Evolutionary conservation across 306 rosid genomes (phyloP).

Genomic region (Dalbergia oliveri): DNA sequence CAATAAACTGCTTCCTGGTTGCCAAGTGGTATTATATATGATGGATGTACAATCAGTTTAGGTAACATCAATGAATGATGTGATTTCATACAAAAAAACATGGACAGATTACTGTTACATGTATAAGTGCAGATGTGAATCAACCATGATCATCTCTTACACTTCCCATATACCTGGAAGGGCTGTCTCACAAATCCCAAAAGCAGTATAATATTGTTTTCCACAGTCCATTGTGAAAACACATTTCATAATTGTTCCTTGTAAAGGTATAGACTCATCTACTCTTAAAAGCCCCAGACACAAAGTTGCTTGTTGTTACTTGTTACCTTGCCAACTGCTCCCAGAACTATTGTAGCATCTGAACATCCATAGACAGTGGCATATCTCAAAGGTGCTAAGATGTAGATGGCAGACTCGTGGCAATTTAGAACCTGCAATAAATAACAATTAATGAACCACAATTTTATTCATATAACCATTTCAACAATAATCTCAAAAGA

Average conservation of each 20-base stretch:
- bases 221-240: slow-evolving; percentile 20
- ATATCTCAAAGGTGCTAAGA: slow-evolving; percentile 90
- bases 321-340: slow-evolving; percentile 99
- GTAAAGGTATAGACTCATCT: slow-evolving; percentile 12
- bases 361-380: slow-evolving; percentile 97
- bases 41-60: slow-evolving; percentile 15
- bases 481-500: slow-evolving; percentile 24
- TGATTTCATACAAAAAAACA: slow-evolving; percentile 1
- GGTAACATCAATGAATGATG: slow-evolving; percentile 6
- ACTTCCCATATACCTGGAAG: slow-evolving; percentile 15
- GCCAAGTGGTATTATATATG: neutral
- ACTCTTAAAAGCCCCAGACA: slow-evolving; percentile 37
- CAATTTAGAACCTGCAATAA: slow-evolving; percentile 87
- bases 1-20: slow-evolving; percentile 25
- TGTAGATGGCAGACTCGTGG: slow-evolving; percentile 81
- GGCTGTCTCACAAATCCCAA: slow-evolving; percentile 5
- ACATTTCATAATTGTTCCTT: slow-evolving; percentile 34
- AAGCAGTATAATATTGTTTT: slow-evolving; percentile 16
- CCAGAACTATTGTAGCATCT: slow-evolving; percentile 91
- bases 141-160: neutral
- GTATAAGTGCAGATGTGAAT: slow-evolving; percentile 1
- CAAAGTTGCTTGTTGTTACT: slow-evolving; percentile 24
- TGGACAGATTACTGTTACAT: slow-evolving; percentile 5
- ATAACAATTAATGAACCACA: neutral
- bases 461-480: slow-evolving; percentile 35